These are phyloP conservation scores for Neurospora terricola DNA, from an alignment of 495 filamentous ascomycete species.

Conservation along the genomic window DNA sequence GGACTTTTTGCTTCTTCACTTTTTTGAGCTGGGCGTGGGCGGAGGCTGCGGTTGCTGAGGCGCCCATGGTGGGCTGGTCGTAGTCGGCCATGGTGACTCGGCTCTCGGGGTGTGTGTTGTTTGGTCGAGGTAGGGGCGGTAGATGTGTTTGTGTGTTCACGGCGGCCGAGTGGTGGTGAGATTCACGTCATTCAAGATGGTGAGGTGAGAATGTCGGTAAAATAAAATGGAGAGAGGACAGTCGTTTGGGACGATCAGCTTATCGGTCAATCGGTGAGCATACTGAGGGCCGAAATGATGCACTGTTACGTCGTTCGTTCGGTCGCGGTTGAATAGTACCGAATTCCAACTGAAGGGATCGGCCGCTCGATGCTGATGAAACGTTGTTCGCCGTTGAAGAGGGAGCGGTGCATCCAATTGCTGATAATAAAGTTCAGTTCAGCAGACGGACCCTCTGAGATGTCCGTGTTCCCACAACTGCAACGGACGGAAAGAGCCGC, in stretches of 20 bases:
- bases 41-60: neutral
- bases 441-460: neutral
- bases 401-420: neutral
- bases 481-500: neutral
- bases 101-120: no score
- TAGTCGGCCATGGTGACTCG: neutral
- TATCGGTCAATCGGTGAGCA: neutral
- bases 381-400: neutral
- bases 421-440: neutral
- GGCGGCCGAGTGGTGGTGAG: neutral
- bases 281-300: neutral
- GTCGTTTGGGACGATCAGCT: neutral
- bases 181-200: neutral
- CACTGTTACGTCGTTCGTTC: neutral
- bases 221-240: neutral
- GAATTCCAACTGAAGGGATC: neutral
- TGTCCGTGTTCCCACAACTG: neutral
- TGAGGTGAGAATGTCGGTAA: neutral
- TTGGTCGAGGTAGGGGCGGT: neutral
- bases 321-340: neutral
- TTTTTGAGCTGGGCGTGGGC: conserved; percentile 36
- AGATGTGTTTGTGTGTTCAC: neutral
- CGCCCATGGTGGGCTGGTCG: conserved; percentile 1
- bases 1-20: conserved; percentile 52
- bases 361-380: neutral